Percentiles rank a stretch among this genome's conserved stretches.
Conservation (phyloP, 2,329 filamentous ascomycete genomes). For the Bipolaris oryzae region DNA sequence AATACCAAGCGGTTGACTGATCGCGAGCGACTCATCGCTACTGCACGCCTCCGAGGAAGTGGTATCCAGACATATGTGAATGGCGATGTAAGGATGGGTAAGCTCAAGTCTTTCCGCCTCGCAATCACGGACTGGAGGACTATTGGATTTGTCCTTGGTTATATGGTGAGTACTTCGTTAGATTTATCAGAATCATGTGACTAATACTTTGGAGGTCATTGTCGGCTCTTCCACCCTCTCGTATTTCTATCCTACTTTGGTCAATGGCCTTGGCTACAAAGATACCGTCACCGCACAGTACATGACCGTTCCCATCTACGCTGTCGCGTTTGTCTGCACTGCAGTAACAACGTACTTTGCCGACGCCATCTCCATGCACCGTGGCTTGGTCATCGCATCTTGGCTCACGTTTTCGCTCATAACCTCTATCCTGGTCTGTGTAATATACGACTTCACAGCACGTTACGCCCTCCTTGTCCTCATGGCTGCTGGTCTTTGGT, state of each 20-base stretch:
- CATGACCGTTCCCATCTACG: constrained; percentile 62
- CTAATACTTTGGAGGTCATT: constrained; percentile 41
- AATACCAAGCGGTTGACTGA: constrained; percentile 52
- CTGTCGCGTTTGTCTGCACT: constrained; percentile 58
- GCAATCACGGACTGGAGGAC: constrained; percentile 56
- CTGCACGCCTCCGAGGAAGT: constrained; percentile 54
- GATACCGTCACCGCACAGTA: constrained; percentile 55
- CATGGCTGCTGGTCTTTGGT: constrained; percentile 62
- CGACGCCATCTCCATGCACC: constrained; percentile 54
- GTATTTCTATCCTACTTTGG: constrained; percentile 62
- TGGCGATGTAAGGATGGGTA: constrained; percentile 43
- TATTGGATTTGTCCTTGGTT: constrained; percentile 57
- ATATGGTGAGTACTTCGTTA: constrained; percentile 49
- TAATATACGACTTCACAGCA: constrained; percentile 58
- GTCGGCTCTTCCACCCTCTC: constrained; percentile 58
- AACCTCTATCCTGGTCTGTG: constrained; percentile 49
- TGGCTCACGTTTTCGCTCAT: constrained; percentile 55
- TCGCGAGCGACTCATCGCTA: constrained; percentile 52
- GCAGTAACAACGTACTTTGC: constrained; percentile 55
- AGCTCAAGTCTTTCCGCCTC: constrained; percentile 47
- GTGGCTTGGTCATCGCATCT: constrained; percentile 56
- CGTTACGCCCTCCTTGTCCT: constrained; percentile 62
- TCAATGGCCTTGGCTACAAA: constrained; percentile 59
- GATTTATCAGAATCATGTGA: constrained; percentile 23
- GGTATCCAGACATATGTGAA: constrained; percentile 46